Evolutionary conservation across 768 basidiomycete genomes (phyloP).

Genomic region (Rhizopogon vesiculosus): DNA sequence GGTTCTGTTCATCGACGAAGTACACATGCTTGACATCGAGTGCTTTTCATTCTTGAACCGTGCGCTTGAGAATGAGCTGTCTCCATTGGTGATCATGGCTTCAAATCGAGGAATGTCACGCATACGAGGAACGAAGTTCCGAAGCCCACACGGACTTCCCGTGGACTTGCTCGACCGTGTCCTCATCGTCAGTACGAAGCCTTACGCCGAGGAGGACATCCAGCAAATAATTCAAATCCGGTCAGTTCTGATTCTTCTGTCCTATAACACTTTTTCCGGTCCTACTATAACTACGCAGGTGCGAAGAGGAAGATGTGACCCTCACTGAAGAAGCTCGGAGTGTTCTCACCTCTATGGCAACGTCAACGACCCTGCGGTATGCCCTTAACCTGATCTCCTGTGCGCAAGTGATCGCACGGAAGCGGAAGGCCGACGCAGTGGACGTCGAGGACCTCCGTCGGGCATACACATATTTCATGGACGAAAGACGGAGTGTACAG

Average conservation of each 20-base stretch:
- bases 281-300: constrained; percentile 36
- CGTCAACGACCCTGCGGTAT: constrained; percentile 88
- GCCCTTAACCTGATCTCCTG: constrained; percentile 94
- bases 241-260: constrained; percentile 28
- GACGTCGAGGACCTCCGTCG: constrained; percentile 81
- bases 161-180: constrained; percentile 93
- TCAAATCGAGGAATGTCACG: constrained; percentile 93
- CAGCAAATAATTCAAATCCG: constrained; percentile 91
- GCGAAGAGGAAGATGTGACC: constrained; percentile 93
- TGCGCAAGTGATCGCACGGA: constrained; percentile 78
- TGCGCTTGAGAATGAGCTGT: constrained; percentile 88
- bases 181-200: constrained; percentile 90
- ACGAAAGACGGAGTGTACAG: constrained; percentile 88
- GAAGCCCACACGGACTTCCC: constrained; percentile 92
- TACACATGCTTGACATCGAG: constrained; percentile 99
- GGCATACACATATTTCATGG: constrained; percentile 88
- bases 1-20: constrained; percentile 99
- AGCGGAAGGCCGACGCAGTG: constrained; percentile 77
- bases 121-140: constrained; percentile 93
- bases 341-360: constrained; percentile 86
- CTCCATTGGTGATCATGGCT: constrained; percentile 97
- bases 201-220: constrained; percentile 80
- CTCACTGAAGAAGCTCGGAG: constrained; percentile 67
- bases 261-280: background rate
- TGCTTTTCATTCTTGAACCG: constrained; percentile 99